Evolutionary conservation across 352 stramenopile species (phyloP), one percentile per base, ranked within the genome.

Genomic region (Pythium periplocum): DNA sequence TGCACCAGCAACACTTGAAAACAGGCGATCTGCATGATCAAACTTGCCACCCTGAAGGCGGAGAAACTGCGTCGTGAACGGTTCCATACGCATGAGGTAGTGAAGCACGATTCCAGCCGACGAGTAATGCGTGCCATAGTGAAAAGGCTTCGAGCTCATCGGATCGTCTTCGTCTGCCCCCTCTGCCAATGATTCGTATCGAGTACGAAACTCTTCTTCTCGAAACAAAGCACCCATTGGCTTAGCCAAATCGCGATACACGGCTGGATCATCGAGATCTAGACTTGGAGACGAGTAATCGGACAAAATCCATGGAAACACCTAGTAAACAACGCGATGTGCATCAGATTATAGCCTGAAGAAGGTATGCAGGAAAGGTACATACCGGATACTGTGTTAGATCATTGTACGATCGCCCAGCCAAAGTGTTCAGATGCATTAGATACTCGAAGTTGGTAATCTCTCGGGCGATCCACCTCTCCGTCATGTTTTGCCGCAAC

Each of bases 301-400:
- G 1, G 86, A 79, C 6, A 99, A 57, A 2, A 99, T 80, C 97
- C 97, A 99, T 11, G 97, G 97, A 59, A 99, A 99, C 4, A 98
- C 64, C 67, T 75, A 59, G 11, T 6, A 10, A 12, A 10, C 30
- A 41, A 26, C 17, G 38, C 7, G 38, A 42, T 42, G 38, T 12
- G 38, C 38, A 42, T 38, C 2, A 39, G 17, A 26, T 26, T 0
- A 26, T 26, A 26, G 17, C 17, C 17, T 26, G 17, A 30, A 49
- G 4, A 42, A 7, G 7, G 48, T 26, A 53, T 9, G 38, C 4
- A 32, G 11, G 36, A 31, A 51, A 7, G 34, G 17, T 26, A 55
- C 62, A 36, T 47, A 86, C 94, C 31, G 97, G 96, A 62, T 99
- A 99, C 63, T 99, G 96, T 54, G 90, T 98, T 5, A 98, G 86